Conservation (phyloP, 129 eudicot species). For the Centaurea solstitialis region DNA sequence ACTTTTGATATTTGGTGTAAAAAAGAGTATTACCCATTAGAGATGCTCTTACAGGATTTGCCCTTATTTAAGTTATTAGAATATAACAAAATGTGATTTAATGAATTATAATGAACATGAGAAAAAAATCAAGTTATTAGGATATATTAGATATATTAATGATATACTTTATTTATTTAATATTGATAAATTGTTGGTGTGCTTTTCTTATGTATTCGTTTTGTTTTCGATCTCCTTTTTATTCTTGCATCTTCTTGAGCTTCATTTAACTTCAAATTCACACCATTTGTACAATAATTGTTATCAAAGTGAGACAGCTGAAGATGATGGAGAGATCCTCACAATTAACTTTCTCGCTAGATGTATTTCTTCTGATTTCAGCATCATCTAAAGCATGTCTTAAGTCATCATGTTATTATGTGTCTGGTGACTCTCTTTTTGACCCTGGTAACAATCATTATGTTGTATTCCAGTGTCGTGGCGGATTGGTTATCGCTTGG, state of each 20-base stretch:
- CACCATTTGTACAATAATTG: constrained; percentile 16
- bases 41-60: too few relatives aligned
- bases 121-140: too few relatives aligned
- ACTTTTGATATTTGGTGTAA: too few relatives aligned
- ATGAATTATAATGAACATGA: too few relatives aligned
- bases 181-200: constrained; percentile 18
- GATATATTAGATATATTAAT: too few relatives aligned
- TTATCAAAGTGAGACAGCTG: constrained; percentile 10
- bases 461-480: too few relatives aligned
- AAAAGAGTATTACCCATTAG: too few relatives aligned
- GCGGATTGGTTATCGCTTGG: too few relatives aligned
- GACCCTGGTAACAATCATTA: constrained; percentile 62
- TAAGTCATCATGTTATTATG: constrained; percentile 29
- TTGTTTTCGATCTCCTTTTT: not conserved
- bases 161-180: too few relatives aligned
- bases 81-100: too few relatives aligned
- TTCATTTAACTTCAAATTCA: constrained; percentile 23
- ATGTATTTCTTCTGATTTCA: not conserved
- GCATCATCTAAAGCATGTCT: constrained; percentile 9
- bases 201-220: constrained; percentile 21
- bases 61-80: too few relatives aligned
- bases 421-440: constrained; percentile 63
- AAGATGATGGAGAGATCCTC: constrained; percentile 25
- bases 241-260: not conserved
- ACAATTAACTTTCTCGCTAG: constrained; percentile 2